Evolutionary conservation across 1,284 basidiomycete genomes (phyloP), one percentile per base, ranked within the genome.

Genomic region (Sanghuangporus sanghuang): DNA sequence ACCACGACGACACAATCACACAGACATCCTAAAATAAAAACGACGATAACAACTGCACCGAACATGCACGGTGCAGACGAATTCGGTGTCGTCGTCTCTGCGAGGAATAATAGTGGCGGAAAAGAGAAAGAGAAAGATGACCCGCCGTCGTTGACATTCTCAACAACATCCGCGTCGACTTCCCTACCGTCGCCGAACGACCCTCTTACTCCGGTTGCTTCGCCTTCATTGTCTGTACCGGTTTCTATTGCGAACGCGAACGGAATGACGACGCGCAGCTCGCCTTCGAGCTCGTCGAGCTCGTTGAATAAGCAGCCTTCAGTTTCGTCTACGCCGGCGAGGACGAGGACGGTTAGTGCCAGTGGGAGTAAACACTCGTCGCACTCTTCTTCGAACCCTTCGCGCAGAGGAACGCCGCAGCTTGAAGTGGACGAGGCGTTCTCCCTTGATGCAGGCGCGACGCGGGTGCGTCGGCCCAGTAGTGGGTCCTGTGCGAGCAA

Each of bases 301-400:
- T 49, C 42, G 57, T 3, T 38, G 9, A 27, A 59, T 32, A 48
- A 46, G 35, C 46, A 50, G 12, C 7, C n/a, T 12, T 57, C 55
- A 32, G 3, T 5, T 2, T 32, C 27, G 27, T 32, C 27, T 3
- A 32, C 27, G 44, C 14, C 44, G 6, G 12, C 23, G 42, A 23
- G 42, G 46, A 59, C 42, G 36, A 49, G 35, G 32, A 48, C 57
- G 27, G 2, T 59, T 14, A 48, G 57, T 46, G 48, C 48, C 8
- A 53, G 49, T 27, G 49, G 48, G 18, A 42, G 39, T 21, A 59
- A 59, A 27, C 57, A 38, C n/a, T 49, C 57, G 44, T n/a, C 44
- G 21, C 16, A 46, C 3, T 62, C 60, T 48, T 53, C 48, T 27
- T 52, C 60, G 0, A 62, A 62, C n/a, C 60, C 60, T 6, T 48